These are phyloP conservation scores for Leptographium lundbergii DNA, from an alignment of 2,329 filamentous ascomycete species.

Conservation along the genomic window DNA sequence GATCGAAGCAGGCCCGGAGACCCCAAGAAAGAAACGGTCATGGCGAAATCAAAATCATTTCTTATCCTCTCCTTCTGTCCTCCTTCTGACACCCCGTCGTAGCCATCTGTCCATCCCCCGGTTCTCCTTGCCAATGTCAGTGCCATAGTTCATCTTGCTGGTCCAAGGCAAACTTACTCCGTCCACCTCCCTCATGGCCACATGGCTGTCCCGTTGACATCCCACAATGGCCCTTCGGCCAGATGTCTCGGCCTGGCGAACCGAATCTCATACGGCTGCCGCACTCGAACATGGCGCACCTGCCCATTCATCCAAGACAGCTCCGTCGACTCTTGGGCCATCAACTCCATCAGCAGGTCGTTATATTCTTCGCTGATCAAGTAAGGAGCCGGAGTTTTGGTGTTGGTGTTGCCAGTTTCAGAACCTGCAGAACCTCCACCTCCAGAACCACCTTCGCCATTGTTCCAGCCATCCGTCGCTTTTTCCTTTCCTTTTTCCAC, in stretches of 20 bases:
- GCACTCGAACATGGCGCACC: background rate
- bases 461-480: background rate
- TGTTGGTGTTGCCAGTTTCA: background rate
- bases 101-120: background rate
- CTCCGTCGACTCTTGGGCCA: background rate
- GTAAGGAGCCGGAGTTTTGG: background rate
- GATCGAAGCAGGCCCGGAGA: no score
- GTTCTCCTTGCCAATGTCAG: no score
- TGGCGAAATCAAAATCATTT: no score
- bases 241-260: background rate
- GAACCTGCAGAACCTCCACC: no score
- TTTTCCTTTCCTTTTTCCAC: background rate
- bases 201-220: background rate
- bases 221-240: background rate
- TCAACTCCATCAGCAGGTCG: background rate
- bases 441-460: background rate
- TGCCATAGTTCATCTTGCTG: no score
- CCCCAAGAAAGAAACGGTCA: no score
- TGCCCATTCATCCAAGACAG: background rate
- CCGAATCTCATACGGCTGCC: background rate
- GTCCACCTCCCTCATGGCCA: background rate
- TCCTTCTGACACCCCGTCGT: background rate
- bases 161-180: background rate
- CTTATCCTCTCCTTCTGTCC: no score
- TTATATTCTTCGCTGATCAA: background rate